Conservation (phyloP, 768 basidiomycete genomes). For the Kwoniella sp. region DNA sequence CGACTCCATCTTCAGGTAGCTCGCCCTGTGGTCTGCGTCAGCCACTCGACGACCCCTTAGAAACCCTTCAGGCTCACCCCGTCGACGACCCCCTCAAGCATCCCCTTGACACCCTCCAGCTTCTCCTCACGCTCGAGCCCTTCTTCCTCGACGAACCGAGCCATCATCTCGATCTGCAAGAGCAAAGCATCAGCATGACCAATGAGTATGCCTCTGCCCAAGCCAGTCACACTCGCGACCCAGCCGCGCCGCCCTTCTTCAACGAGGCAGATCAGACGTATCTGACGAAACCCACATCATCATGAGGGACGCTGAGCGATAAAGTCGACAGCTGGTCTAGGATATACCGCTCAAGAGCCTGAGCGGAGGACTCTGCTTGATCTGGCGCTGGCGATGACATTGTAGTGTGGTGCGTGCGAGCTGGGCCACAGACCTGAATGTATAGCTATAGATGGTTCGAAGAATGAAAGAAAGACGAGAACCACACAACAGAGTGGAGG, state of each 20-base stretch:
- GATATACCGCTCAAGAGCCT: slow-evolving; percentile 41
- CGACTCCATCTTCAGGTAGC: slow-evolving; percentile 22
- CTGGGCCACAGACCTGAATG: too few species aligned
- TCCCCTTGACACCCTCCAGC: slow-evolving; percentile 45
- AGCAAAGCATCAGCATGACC: not conserved
- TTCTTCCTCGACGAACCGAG: slow-evolving; percentile 48
- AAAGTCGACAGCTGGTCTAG: slow-evolving; percentile 26
- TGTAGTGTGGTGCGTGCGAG: too few species aligned
- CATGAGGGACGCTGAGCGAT: slow-evolving; percentile 28
- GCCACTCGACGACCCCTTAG: too few species aligned
- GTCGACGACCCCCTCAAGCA: slow-evolving; percentile 44
- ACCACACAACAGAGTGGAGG: too few species aligned
- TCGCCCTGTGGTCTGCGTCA: slow-evolving; percentile 11
- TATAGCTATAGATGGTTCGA: too few species aligned
- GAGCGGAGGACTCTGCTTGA: slow-evolving; percentile 33
- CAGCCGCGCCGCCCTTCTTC: too few species aligned
- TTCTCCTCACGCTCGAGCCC: slow-evolving; percentile 47
- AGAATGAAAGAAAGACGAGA: too few species aligned
- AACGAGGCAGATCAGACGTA: too few species aligned
- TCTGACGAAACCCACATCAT: slow-evolving; percentile 33
- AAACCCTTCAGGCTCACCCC: slow-evolving; percentile 23
- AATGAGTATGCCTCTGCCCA: too few species aligned
- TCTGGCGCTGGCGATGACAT: too few species aligned
- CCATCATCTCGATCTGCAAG: slow-evolving; percentile 44
- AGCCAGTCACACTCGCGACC: too few species aligned